Percentiles rank a stretch among this genome's conserved stretches.
Evolutionary conservation across 768 basidiomycete species (phyloP).

Genomic region (Boletus rubroflammeus): DNA sequence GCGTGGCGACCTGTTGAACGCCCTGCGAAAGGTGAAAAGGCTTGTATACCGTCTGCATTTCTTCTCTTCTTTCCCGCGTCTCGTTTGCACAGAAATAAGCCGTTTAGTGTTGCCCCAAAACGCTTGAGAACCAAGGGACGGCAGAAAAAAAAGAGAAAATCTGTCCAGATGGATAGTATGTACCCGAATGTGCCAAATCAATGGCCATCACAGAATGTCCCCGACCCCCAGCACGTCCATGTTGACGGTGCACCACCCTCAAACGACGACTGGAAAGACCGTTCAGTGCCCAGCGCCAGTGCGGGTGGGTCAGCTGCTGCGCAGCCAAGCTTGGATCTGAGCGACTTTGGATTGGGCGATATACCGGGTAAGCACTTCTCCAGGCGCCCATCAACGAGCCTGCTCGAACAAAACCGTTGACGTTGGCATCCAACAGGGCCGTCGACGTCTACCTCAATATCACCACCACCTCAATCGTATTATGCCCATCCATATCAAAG

Average conservation of each 20-base stretch:
- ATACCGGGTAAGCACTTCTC: constrained; percentile 39
- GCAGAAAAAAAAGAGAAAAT: constrained; percentile 38
- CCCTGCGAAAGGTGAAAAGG: constrained; percentile 40
- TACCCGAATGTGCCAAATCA: constrained; percentile 43
- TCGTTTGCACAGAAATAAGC: constrained; percentile 45
- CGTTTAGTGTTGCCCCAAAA: constrained; percentile 40
- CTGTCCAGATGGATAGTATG: constrained; percentile 43
- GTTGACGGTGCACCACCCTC: constrained; percentile 28
- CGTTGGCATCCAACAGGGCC: constrained; percentile 25
- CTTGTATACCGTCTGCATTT: constrained; percentile 37
- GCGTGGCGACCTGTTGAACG: constrained; percentile 33
- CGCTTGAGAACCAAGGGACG: constrained; percentile 40
- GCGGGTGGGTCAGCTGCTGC: constrained; percentile 29
- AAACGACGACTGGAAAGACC: constrained; percentile 42
- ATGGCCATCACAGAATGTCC: constrained; percentile 39
- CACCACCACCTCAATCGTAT: constrained; percentile 40
- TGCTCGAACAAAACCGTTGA: constrained; percentile 10
- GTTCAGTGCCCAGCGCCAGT: constrained; percentile 21
- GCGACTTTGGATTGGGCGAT: constrained; percentile 42
- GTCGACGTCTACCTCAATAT: constrained; percentile 39
- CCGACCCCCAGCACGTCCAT: constrained; percentile 32
- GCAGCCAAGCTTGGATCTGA: constrained; percentile 38
- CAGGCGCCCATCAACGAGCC: constrained; percentile 28
- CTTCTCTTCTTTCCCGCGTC: constrained; percentile 34
- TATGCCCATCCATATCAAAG: constrained; percentile 40